Evolutionary conservation across 768 basidiomycete genomes (phyloP).

Genomic region (Pisolithus microcarpus): DNA sequence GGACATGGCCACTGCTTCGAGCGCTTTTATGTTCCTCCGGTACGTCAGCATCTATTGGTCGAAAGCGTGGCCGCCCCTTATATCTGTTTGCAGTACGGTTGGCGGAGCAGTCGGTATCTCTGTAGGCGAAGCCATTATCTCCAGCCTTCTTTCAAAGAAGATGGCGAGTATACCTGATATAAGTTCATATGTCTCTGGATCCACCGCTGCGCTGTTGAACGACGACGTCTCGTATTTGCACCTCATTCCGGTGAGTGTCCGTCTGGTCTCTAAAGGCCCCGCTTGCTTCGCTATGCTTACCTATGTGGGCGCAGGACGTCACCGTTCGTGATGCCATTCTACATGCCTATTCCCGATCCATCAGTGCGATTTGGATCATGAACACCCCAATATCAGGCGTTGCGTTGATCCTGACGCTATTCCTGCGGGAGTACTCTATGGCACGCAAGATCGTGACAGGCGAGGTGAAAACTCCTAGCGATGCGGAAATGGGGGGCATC

Average conservation of each 20-base stretch:
- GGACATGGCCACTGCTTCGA: conserved; percentile 80
- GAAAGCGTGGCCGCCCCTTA: background rate
- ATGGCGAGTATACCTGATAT: conserved; percentile 29
- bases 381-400: conserved; percentile 50
- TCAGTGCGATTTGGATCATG: conserved; percentile 59
- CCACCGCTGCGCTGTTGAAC: conserved; percentile 37
- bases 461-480: conserved; percentile 18
- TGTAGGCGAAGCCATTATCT: conserved; percentile 63
- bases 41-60: conserved; percentile 17
- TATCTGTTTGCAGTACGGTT: conserved; percentile 38
- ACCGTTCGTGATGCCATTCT: conserved; percentile 41
- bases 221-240: conserved; percentile 31
- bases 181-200: conserved; percentile 24
- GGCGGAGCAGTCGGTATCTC: conserved; percentile 77
- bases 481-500: conserved; percentile 23
- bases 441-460: conserved; percentile 40
- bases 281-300: background rate
- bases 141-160: conserved; percentile 39
- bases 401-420: conserved; percentile 43
- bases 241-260: conserved; percentile 9
- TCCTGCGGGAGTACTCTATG: conserved; percentile 55
- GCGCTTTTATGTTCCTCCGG: conserved; percentile 65
- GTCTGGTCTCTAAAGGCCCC: background rate
- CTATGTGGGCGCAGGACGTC: conserved; percentile 35
- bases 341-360: conserved; percentile 57